Evolutionary conservation across 2,329 filamentous ascomycete genomes (phyloP), one percentile per base, ranked within the genome.

Genomic region (Phaeosphaeriaceae sp.): DNA sequence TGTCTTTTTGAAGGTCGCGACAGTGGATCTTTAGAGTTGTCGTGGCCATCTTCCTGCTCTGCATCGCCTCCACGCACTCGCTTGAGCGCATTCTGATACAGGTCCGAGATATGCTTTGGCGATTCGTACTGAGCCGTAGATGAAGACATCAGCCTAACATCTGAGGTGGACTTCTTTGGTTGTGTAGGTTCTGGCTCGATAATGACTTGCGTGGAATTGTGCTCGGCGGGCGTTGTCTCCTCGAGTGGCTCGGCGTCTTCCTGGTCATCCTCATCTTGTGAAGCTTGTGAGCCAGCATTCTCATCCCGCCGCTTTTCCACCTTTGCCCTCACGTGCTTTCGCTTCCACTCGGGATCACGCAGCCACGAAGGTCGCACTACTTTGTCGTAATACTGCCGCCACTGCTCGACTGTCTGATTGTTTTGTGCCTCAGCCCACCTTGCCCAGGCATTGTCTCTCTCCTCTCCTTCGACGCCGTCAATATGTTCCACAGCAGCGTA

Each of bases 361-460:
- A 66, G 35, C 73, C 73, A 77, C 35, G 74, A 69, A 8, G 73
- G 74, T 23, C 59, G 60, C 11, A 78, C 73, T 3, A 72, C 66
- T 47, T 74, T 73, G 35, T 76, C 73, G 19, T 72, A 77, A 52
- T 75, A 78, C 52, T 76, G 69, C 51, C 60, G 66, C 74, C 74
- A 78, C 46, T 76, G 68, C 35, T 70, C 63, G 2, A 66, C 63
- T 4, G 72, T 71, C 32, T 75, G 69, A 1, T 61, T 57, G 4
- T 49, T 61, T 26, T 60, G 61, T 0, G 3, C 7, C 49, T 67
- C 54, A 2, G 74, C 73, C 66, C 65, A 76, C 1, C 17, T 21
- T 10, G 51, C 47, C 76, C 76, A 78, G 10, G 59, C 56, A 1
- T 63, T 48, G n/a, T 69, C 69, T 1, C 26, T 11, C 0, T 64